Percentiles rank a stretch among this genome's conserved stretches.
These are phyloP conservation scores for Hymenoscyphus scutula DNA, from an alignment of 2,329 filamentous ascomycete genomes.

Conservation along the genomic window DNA sequence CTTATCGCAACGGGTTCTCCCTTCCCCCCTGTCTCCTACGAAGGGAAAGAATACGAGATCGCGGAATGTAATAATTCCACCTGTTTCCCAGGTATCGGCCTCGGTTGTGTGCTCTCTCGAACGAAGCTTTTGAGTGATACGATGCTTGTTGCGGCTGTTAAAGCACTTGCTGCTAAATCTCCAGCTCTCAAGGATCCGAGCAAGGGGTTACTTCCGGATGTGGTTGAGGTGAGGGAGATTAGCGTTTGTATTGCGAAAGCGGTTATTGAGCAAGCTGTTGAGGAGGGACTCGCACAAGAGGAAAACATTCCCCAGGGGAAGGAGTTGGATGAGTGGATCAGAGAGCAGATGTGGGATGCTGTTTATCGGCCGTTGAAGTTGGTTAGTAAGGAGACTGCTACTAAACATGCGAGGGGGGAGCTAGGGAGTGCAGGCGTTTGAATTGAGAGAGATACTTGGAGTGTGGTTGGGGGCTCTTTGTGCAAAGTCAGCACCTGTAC, in stretches of 20 bases:
- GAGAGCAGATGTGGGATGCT: conserved; percentile 77
- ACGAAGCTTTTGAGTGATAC: conserved; percentile 66
- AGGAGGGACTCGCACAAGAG: conserved; percentile 66
- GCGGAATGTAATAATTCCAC: conserved; percentile 90
- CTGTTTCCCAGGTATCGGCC: conserved; percentile 81
- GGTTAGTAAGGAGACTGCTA: conserved; percentile 52
- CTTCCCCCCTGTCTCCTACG: conserved; percentile 69
- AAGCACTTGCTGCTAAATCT: conserved; percentile 67
- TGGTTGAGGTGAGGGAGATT: conserved; percentile 69
- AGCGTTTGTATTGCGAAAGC: conserved; percentile 74
- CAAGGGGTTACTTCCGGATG: conserved; percentile 71
- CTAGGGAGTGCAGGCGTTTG: conserved; percentile 43
- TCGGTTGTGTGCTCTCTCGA: conserved; percentile 72
- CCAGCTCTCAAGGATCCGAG: conserved; percentile 64
- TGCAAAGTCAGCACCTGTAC: too few relatives aligned
- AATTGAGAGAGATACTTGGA: too few relatives aligned
- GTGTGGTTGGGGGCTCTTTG: too few relatives aligned
- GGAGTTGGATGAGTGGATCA: conserved; percentile 55
- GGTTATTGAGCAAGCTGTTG: conserved; percentile 69
- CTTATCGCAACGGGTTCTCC: conserved; percentile 82
- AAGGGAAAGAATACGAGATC: conserved; percentile 47
- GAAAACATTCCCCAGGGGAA: conserved; percentile 57
- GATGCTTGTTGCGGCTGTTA: conserved; percentile 79
- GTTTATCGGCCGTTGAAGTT: conserved; percentile 62
- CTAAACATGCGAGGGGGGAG: conserved; percentile 58